Base-by-base conservation (phyloP, 2,329 filamentous ascomycete species). In the Pezicula radicicola region DNA sequence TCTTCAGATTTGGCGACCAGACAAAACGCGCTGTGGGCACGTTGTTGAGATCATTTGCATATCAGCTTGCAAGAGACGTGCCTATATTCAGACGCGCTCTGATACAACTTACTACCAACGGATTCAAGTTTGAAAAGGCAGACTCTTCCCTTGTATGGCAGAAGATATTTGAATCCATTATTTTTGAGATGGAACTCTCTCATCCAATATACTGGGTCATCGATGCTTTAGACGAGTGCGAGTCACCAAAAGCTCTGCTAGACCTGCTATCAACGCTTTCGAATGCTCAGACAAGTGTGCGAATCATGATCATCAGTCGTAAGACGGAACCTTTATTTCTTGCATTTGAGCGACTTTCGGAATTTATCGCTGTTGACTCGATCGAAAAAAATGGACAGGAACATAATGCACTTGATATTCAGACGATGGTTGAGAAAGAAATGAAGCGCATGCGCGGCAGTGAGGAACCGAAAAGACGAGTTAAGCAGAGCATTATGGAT, bases 1-100 rank as follows among this genome's bases (percentile, higher is more conserved):
- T 66, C 47, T 64, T 70, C 50, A 53, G 55, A 28, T 63, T 58
- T 48, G 58, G 58, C 10, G 60, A 70, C 43, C 56, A 57, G 27
- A 51, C 18, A 12, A 67, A 66, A 52, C 52, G 54, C n/a, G 55
- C 58, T 15, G 28, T 63, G 15, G 55, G 50, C 21, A 19, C 48
- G 6, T 48, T 61, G 36, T 43, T 68, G 2, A 39, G 56, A 7
- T 66, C 64, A 3, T 37, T 69, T 7, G 59, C 62, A 9, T 63
- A 47, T 47, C 68, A 69, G 49, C 55, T 69, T 49, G 59, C 64
- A 15, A 39, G 48, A 7, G 41, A 47, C 9, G 3, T 33, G 7
- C 30, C 30, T 10, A 4, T 10, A 4, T 33, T 33, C 7, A 3
- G 30, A 3, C 30, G 12, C 3, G 9, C 9, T 7, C 7, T 33